Percentiles rank a stretch among this genome's conserved stretches.
phyloP scores from a whole-genome alignment of 306 rosid species.

The Myrica gale region DNA sequence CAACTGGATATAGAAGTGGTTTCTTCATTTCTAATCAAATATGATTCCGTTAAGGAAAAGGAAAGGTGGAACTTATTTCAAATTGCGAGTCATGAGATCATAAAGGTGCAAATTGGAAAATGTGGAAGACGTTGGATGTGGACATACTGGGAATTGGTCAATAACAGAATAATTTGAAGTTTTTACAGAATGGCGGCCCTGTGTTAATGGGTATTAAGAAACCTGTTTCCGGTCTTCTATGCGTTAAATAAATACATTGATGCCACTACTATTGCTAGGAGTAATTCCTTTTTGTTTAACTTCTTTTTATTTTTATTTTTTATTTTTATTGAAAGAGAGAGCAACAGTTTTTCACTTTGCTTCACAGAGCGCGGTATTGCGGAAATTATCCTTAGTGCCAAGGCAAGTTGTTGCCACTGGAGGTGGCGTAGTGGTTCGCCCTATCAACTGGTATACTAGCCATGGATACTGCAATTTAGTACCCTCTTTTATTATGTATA shows the following conservation, averaged over 20 bases:
- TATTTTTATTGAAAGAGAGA: neutral
- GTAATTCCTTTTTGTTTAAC: too few species aligned
- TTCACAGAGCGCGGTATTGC: slow-evolving; percentile 26
- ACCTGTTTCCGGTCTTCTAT: neutral
- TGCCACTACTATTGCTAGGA: neutral
- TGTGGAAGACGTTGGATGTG: neutral
- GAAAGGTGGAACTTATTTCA: neutral
- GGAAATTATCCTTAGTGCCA: slow-evolving; percentile 16
- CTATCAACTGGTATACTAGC: slow-evolving; percentile 23
- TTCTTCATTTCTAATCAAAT: neutral
- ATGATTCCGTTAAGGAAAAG: neutral
- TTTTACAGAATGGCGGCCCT: neutral
- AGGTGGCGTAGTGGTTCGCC: slow-evolving; percentile 29
- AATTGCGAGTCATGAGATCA: neutral
- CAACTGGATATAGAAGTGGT: neutral
- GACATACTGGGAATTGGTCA: neutral
- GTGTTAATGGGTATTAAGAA: neutral
- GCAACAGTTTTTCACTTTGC: neutral
- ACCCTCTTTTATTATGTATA: neutral
- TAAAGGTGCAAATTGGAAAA: neutral
- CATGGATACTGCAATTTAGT: neutral
- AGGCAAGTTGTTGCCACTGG: slow-evolving; percentile 27
- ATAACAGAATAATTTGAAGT: neutral
- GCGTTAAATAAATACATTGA: neutral
- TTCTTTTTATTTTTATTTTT: neutral